These are phyloP conservation scores for Groenewaldozyma auringiensis DNA, from an alignment of 1,139 yeast species.

Conservation along the genomic window DNA sequence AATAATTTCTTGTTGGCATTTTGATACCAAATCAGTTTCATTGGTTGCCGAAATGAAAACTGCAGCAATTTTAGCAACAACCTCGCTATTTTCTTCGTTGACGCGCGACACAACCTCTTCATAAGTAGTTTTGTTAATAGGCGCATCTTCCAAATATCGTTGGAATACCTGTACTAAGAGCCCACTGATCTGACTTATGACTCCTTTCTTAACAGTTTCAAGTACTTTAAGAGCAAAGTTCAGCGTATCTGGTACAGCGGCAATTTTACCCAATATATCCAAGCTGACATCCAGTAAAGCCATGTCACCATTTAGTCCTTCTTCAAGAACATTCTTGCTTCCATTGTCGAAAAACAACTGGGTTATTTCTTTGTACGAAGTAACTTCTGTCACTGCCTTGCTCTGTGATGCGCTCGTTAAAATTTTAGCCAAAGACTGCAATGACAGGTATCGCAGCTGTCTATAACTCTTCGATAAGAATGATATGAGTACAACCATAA, in stretches of 20 bases:
- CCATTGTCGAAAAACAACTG: not conserved
- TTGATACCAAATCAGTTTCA: not conserved
- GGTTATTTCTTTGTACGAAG: not conserved
- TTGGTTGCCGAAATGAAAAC: not conserved
- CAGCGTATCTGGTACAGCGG: not conserved
- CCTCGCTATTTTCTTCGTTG: conserved; percentile 3
- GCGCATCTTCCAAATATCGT: not conserved
- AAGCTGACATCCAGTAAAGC: not conserved
- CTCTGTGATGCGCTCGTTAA: not conserved
- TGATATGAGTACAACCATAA: not conserved
- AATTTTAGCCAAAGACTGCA: not conserved
- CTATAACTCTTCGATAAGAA: not conserved
- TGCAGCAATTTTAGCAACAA: not conserved
- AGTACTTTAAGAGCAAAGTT: not conserved
- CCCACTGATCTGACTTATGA: not conserved
- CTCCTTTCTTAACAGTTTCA: not conserved
- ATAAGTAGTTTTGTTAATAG: too few species aligned
- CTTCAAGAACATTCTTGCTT: not conserved
- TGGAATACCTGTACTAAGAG: not conserved
- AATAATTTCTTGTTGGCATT: not conserved
- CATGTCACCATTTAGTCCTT: not conserved
- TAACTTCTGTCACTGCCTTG: not conserved
- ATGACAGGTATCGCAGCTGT: not conserved
- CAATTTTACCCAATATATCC: not conserved
- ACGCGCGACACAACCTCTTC: not conserved